Evolutionary conservation across 805 yeast genomes (phyloP).

Genomic region (Yarrowia porcina): DNA sequence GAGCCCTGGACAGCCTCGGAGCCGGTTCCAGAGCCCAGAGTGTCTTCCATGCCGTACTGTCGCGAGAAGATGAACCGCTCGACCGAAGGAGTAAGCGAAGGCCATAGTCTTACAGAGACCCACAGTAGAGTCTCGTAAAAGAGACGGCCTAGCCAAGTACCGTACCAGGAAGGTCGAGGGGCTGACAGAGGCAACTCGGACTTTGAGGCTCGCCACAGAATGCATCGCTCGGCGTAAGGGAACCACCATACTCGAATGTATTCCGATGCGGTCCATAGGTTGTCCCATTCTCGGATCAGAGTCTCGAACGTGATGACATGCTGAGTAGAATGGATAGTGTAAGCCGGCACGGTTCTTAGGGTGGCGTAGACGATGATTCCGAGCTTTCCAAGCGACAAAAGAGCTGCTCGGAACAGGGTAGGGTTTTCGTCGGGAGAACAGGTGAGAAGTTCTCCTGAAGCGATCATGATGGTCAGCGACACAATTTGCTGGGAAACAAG

Average conservation of each 20-base stretch:
- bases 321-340: constrained; percentile 74
- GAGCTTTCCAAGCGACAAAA: constrained; percentile 83
- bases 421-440: constrained; percentile 64
- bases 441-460: constrained; percentile 65
- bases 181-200: constrained; percentile 59
- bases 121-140: constrained; percentile 78
- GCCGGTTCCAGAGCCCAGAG: constrained; percentile 49
- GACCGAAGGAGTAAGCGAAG: constrained; percentile 76
- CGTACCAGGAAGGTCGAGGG: constrained; percentile 81
- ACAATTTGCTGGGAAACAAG: constrained; percentile 85
- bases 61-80: constrained; percentile 81
- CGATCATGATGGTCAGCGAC: constrained; percentile 67
- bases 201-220: constrained; percentile 86
- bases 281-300: constrained; percentile 45
- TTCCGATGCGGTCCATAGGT: constrained; percentile 85
- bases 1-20: constrained; percentile 71
- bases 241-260: constrained; percentile 97
- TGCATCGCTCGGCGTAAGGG: constrained; percentile 83
- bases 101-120: constrained; percentile 69
- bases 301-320: constrained; percentile 78
- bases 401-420: constrained; percentile 73
- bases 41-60: constrained; percentile 76
- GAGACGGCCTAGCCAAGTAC: constrained; percentile 70
- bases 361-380: constrained; percentile 88
- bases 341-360: constrained; percentile 76